phyloP scores from a whole-genome alignment of 2,329 filamentous ascomycete species.

The Stagonosporopsis cucurbitacearum region DNA sequence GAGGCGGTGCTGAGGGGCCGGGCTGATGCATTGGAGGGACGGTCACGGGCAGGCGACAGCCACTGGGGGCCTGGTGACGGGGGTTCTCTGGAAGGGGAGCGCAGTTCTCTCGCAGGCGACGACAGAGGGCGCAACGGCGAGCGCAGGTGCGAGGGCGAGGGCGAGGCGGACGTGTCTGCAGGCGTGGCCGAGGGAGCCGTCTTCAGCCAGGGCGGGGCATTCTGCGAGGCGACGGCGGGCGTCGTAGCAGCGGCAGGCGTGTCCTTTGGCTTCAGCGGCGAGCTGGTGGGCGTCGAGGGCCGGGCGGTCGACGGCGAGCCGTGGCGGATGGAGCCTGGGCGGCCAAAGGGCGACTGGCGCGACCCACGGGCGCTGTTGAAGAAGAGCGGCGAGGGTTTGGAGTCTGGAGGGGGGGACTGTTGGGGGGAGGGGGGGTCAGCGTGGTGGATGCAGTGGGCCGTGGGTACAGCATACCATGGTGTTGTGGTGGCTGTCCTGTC shows the following conservation, averaged over 20 bases:
- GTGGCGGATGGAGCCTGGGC: slow-evolving; percentile 50
- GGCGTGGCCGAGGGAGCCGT: slow-evolving; percentile 26
- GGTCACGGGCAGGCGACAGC: slow-evolving; percentile 7
- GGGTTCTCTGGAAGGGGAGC: slow-evolving; percentile 25
- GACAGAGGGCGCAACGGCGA: slow-evolving; percentile 32
- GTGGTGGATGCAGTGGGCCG: too few relatives aligned
- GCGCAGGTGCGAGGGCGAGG: slow-evolving; percentile 32
- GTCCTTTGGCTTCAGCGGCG: slow-evolving; percentile 48
- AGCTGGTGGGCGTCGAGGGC: slow-evolving; percentile 49
- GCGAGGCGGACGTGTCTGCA: slow-evolving; percentile 41
- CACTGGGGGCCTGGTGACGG: slow-evolving; percentile 6
- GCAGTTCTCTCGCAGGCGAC: slow-evolving; percentile 31
- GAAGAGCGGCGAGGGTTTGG: slow-evolving; percentile 53
- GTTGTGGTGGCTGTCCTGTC: too few relatives aligned
- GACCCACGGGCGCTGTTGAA: slow-evolving; percentile 50
- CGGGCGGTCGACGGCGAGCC: slow-evolving; percentile 50
- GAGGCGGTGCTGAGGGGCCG: slow-evolving; percentile 40
- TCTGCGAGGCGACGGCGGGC: slow-evolving; percentile 42
- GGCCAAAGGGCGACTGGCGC: slow-evolving; percentile 52
- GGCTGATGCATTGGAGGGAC: slow-evolving; percentile 26
- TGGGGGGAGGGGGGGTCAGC: too few relatives aligned
- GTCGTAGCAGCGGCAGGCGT: too few relatives aligned
- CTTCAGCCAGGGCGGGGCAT: slow-evolving; percentile 46
- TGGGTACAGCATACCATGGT: slow-evolving; percentile 25
- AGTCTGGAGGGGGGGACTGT: slow-evolving; percentile 46